phyloP scores from a whole-genome alignment of 2,329 filamentous ascomycete genomes.

The Seiridium cupressi region DNA sequence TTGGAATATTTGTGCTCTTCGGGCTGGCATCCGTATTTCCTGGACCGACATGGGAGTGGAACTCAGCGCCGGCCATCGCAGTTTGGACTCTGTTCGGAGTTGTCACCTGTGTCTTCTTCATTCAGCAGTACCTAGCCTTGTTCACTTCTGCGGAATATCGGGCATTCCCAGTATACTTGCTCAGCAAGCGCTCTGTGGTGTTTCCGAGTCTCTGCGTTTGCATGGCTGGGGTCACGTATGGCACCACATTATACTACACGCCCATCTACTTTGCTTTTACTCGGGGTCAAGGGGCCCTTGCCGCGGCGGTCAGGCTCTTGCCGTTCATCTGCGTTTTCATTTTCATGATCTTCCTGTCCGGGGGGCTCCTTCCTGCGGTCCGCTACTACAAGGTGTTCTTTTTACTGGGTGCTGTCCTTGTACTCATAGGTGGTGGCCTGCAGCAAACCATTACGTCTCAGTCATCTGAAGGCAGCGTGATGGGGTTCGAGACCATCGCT shows the following conservation, averaged over 20 bases:
- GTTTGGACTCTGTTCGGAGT: conserved; percentile 46
- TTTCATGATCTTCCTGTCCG: conserved; percentile 55
- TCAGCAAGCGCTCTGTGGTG: conserved; percentile 34
- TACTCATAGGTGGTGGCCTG: conserved; percentile 22
- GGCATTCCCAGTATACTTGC: conserved; percentile 43
- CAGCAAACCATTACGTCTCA: conserved; percentile 22
- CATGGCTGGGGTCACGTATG: conserved; percentile 32
- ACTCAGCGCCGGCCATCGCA: conserved; percentile 38
- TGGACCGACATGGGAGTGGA: conserved; percentile 49
- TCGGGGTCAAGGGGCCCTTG: conserved; percentile 36
- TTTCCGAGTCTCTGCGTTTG: conserved; percentile 41
- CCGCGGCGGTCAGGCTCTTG: conserved; percentile 39
- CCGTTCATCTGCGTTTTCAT: conserved; percentile 46
- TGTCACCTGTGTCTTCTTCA: conserved; percentile 38
- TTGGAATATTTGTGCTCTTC: conserved; percentile 33
- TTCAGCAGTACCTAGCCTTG: conserved; percentile 45
- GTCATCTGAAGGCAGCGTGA: conserved; percentile 23
- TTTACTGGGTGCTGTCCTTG: conserved; percentile 23
- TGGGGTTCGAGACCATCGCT: conserved; percentile 29
- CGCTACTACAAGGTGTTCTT: conserved; percentile 36
- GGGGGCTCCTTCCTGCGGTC: conserved; percentile 33
- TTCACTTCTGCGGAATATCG: conserved; percentile 41
- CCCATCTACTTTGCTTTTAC: conserved; percentile 55
- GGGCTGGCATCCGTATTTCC: conserved; percentile 49
- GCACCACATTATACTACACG: conserved; percentile 48